Conservation (phyloP, 2,329 filamentous ascomycete species). For the Fusarium goolgardi region DNA sequence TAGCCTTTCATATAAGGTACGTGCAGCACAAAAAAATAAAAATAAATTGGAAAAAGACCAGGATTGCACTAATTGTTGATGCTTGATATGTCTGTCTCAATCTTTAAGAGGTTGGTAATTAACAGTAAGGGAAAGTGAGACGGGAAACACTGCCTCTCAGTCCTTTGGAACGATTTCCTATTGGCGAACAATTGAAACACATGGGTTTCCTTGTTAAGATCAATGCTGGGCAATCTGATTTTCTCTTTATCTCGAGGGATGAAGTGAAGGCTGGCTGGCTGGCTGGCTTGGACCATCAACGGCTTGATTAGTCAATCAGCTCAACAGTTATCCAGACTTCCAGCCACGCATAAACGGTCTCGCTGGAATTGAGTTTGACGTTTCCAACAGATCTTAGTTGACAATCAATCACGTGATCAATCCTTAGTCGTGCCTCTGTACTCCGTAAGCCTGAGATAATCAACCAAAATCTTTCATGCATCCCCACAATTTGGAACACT, state of each 20-base stretch:
- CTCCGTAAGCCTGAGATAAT: conserved; percentile 41
- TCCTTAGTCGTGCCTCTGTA: conserved; percentile 21
- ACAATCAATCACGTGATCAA: conserved; percentile 23
- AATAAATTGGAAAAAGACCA: conserved; percentile 4
- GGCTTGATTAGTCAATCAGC: background rate
- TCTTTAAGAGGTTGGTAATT: conserved; percentile 26
- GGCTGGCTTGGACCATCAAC: conserved; percentile 18
- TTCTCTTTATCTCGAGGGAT: conserved; percentile 1
- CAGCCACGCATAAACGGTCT: background rate
- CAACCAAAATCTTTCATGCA: conserved; percentile 11
- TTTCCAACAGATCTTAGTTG: background rate
- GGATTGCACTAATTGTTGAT: background rate
- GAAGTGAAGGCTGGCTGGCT: conserved; percentile 14
- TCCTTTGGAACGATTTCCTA: conserved; percentile 14
- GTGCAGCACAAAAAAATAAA: conserved; percentile 3
- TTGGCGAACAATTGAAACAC: conserved; percentile 3
- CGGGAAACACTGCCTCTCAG: background rate
- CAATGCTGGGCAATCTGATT: background rate
- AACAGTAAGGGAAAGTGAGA: background rate
- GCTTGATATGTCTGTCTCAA: conserved; percentile 12
- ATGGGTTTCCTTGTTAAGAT: background rate
- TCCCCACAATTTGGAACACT: conserved; percentile 8
- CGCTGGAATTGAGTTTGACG: conserved; percentile 15
- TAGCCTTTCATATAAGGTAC: conserved; percentile 38
- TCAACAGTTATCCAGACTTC: background rate